Conservation (phyloP, 75 land plant species). For the Larix kaempferi region DNA sequence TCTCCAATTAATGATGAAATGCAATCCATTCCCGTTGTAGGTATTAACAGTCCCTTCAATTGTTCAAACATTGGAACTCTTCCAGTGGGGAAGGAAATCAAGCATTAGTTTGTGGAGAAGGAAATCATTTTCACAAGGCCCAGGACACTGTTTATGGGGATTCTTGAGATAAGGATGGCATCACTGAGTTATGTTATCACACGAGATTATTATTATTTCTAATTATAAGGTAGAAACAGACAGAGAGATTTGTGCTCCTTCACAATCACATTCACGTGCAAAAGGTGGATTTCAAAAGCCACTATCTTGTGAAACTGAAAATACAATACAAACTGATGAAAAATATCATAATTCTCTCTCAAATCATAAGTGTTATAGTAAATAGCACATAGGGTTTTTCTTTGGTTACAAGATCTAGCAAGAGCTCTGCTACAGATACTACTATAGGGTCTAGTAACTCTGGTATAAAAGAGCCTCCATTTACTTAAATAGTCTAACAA, state of each 20-base stretch:
- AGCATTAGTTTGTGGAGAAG: background rate
- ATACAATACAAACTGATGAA: background rate
- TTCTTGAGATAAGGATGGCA: conserved; percentile 3
- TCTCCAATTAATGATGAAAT: background rate
- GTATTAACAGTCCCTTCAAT: background rate
- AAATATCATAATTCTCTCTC: background rate
- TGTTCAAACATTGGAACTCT: background rate
- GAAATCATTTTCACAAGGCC: background rate
- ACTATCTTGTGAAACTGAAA: conserved; percentile 2
- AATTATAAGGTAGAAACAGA: conserved; percentile 47
- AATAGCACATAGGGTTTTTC: background rate
- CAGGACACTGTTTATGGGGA: conserved; percentile 6
- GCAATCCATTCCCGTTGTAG: background rate
- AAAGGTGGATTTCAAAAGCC: background rate
- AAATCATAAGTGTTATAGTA: background rate
- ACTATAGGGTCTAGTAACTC: background rate
- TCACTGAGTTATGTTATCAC: background rate
- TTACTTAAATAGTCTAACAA: background rate
- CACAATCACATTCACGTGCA: background rate
- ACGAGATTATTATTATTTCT: conserved; percentile 45
- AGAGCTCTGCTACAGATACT: background rate
- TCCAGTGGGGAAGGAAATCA: conserved; percentile 1
- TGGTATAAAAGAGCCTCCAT: background rate
- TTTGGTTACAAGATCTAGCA: background rate
- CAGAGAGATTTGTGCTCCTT: background rate